These are phyloP conservation scores for Platanthera guangdongensis DNA, from an alignment of 106 monocot genomes.

Conservation along the genomic window DNA sequence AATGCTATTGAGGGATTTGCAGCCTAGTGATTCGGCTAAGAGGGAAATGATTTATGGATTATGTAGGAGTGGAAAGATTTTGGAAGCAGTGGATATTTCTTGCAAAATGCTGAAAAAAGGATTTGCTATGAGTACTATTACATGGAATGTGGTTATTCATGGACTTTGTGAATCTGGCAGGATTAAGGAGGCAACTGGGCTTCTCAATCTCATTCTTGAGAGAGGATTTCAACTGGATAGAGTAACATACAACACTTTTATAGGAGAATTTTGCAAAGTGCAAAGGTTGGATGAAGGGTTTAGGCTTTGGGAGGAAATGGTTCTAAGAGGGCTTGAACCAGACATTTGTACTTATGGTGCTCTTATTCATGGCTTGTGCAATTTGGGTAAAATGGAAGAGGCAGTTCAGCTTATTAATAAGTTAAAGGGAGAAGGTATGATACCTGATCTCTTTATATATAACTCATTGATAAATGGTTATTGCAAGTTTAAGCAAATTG, in stretches of 20 bases:
- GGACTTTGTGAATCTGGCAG: slow-evolving; percentile 48
- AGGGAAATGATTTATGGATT: slow-evolving; percentile 37
- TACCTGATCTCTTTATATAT: slow-evolving; percentile 33
- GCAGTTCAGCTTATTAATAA: slow-evolving; percentile 33
- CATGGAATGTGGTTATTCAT: slow-evolving; percentile 66
- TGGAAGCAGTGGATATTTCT: slow-evolving; percentile 51
- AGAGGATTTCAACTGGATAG: slow-evolving; percentile 42
- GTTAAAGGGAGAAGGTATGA: slow-evolving; percentile 32
- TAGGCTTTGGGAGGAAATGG: slow-evolving; percentile 60
- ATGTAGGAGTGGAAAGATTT: slow-evolving; percentile 41
- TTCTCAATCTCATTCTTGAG: slow-evolving; percentile 43
- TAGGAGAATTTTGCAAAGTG: slow-evolving; percentile 52
- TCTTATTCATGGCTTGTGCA: slow-evolving; percentile 47
- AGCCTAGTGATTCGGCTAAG: slow-evolving; percentile 45
- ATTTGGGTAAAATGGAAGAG: slow-evolving; percentile 57
- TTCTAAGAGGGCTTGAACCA: slow-evolving; percentile 54
- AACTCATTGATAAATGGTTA: slow-evolving; percentile 62
- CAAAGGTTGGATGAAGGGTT: slow-evolving; percentile 44
- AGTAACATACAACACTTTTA: slow-evolving; percentile 61
- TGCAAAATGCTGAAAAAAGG: slow-evolving; percentile 44
- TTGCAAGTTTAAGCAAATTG: slow-evolving; percentile 55
- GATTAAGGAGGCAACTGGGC: slow-evolving; percentile 35
- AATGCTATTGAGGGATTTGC: slow-evolving; percentile 51
- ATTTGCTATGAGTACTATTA: slow-evolving; percentile 29
- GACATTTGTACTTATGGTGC: slow-evolving; percentile 59